Conservation (phyloP, 768 basidiomycete species). For the Dendrothele bispora region DNA sequence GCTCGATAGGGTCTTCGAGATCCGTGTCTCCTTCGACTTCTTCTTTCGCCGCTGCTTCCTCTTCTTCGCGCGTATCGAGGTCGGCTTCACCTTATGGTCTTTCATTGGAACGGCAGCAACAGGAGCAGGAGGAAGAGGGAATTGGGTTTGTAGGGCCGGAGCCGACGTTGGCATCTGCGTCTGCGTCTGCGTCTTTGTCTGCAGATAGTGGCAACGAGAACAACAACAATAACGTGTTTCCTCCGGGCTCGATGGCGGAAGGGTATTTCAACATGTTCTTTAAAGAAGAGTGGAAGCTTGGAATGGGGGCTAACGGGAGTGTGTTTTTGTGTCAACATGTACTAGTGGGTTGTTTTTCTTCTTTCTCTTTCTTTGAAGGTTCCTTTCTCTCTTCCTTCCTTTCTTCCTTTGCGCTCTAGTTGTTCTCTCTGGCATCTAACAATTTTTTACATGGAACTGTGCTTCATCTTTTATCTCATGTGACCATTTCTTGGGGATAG, state of each 20-base stretch:
- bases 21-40: constrained; percentile 49
- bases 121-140: constrained; percentile 6
- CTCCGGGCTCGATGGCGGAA: constrained; percentile 77
- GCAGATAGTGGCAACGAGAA: too few relatives aligned
- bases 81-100: neutral
- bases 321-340: constrained; percentile 91
- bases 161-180: too few relatives aligned
- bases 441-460: too few relatives aligned
- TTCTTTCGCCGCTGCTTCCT: constrained; percentile 5
- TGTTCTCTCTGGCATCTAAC: too few relatives aligned
- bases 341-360: neutral
- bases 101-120: constrained; percentile 5
- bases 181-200: too few relatives aligned
- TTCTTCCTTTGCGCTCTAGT: too few relatives aligned
- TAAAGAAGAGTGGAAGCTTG: constrained; percentile 82
- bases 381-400: too few relatives aligned
- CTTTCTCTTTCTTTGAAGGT: neutral
- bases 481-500: too few relatives aligned
- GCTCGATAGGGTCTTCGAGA: constrained; percentile 42
- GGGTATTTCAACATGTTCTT: constrained; percentile 95
- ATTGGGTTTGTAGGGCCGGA: constrained; percentile 16
- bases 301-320: constrained; percentile 93
- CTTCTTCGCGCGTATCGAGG: too few relatives aligned
- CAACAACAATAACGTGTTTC: constrained; percentile 59
- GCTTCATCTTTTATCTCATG: too few relatives aligned